phyloP scores from a whole-genome alignment of 257 asterid species.

The Sherardia arvensis region DNA sequence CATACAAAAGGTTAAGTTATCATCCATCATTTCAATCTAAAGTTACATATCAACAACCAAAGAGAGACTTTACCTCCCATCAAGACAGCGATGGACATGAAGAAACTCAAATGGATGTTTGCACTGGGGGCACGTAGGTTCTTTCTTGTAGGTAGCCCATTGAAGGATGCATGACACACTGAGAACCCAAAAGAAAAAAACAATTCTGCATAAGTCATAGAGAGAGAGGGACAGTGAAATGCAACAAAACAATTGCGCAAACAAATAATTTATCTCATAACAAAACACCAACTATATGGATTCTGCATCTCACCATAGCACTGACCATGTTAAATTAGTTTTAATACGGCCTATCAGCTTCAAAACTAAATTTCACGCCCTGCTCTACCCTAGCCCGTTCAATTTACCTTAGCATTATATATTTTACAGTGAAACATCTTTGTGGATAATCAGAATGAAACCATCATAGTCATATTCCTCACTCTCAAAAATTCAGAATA shows the following conservation, averaged over 20 bases:
- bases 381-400: neutral
- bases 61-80: constrained; percentile 57
- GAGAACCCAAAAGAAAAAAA: constrained; percentile 12
- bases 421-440: neutral
- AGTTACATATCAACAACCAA: neutral
- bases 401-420: neutral
- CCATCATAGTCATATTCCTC: neutral
- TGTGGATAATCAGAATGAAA: neutral
- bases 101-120: constrained; percentile 72
- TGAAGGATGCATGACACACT: constrained; percentile 83
- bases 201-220: neutral
- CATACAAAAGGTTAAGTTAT: neutral
- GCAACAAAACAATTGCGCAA: neutral
- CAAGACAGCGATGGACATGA: constrained; percentile 73
- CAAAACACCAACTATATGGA: neutral
- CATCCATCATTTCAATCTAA: neutral
- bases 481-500: neutral
- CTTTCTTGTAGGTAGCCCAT: constrained; percentile 82
- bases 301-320: neutral
- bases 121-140: constrained; percentile 86
- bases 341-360: neutral
- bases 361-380: too few relatives aligned
- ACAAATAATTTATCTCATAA: neutral
- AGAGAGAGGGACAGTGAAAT: neutral
- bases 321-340: neutral